Evolutionary conservation across 306 rosid species (phyloP).

Genomic region (Gynostemma pentaphyllum): DNA sequence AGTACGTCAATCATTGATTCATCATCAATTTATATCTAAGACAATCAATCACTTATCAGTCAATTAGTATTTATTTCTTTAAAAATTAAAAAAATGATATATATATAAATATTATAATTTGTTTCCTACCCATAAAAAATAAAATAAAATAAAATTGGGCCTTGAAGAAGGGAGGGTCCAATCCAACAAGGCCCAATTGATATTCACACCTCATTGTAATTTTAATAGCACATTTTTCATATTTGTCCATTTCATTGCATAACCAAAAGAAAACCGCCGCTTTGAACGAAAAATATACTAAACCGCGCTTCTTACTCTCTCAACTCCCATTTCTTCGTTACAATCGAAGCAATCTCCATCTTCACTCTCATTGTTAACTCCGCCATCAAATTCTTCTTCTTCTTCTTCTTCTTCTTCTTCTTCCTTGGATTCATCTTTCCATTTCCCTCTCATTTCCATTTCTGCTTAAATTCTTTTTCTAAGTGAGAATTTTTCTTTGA

Average conservation of each 20-base stretch:
- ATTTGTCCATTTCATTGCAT: neutral
- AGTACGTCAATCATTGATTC: too few species aligned
- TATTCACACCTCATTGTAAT: too few species aligned
- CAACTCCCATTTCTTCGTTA: slow-evolving; percentile 36
- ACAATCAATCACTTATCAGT: too few species aligned
- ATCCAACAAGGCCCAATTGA: too few species aligned
- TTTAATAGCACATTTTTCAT: neutral
- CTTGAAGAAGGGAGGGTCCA: neutral
- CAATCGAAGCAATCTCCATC: slow-evolving; percentile 32
- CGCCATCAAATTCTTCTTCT: slow-evolving; percentile 56
- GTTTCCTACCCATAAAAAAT: too few species aligned
- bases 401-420: slow-evolving; percentile 45
- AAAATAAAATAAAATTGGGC: neutral
- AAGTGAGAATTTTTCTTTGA: neutral
- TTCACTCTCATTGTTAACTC: slow-evolving; percentile 32
- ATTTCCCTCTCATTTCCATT: neutral
- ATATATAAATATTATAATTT: too few species aligned
- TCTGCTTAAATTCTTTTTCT: neutral
- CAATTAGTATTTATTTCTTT: too few species aligned
- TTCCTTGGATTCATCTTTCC: slow-evolving; percentile 3
- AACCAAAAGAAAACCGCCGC: slow-evolving; percentile 2
- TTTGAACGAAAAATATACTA: slow-evolving; percentile 2
- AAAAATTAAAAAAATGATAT: too few species aligned
- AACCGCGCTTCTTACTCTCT: slow-evolving; percentile 2
- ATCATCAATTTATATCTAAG: too few species aligned